Percentiles rank a stretch among this genome's conserved stretches.
Evolutionary conservation across 345 rosid species (phyloP).

Genomic region (Barbarea vulgaris): DNA sequence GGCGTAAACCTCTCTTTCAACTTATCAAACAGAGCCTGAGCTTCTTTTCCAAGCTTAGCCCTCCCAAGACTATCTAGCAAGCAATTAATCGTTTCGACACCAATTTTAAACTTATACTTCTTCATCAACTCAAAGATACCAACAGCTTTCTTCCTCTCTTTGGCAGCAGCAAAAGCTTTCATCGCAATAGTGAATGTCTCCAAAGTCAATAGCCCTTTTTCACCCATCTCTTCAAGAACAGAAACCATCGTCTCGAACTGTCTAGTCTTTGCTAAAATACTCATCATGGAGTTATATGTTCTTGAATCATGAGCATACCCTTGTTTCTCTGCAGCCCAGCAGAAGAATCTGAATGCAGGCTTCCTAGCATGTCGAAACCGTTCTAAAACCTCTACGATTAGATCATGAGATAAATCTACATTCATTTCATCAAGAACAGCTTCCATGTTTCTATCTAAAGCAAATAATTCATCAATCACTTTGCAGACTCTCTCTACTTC

Average conservation of each 20-base stretch:
- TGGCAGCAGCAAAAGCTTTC: slow-evolving; percentile 81
- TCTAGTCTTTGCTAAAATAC: slow-evolving; percentile 70
- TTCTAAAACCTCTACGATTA: slow-evolving; percentile 62
- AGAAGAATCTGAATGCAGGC: slow-evolving; percentile 82
- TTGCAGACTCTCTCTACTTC: slow-evolving; percentile 80
- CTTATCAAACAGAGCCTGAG: slow-evolving; percentile 71
- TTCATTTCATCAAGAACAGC: slow-evolving; percentile 80
- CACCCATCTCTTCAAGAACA: slow-evolving; percentile 87
- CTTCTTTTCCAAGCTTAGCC: slow-evolving; percentile 87
- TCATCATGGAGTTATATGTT: slow-evolving; percentile 78
- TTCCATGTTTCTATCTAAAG: slow-evolving; percentile 86
- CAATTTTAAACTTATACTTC: slow-evolving; percentile 65
- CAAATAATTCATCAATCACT: slow-evolving; percentile 86
- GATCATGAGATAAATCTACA: slow-evolving; percentile 53
- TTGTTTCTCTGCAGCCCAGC: slow-evolving; percentile 72
- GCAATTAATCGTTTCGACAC: slow-evolving; percentile 68
- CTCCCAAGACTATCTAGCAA: slow-evolving; percentile 82
- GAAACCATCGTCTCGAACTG: slow-evolving; percentile 90
- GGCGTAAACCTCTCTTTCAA: slow-evolving; percentile 69
- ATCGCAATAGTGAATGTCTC: slow-evolving; percentile 75
- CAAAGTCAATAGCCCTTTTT: slow-evolving; percentile 58
- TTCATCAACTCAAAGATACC: slow-evolving; percentile 92
- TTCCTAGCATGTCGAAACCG: slow-evolving; percentile 79
- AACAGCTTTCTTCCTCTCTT: slow-evolving; percentile 91
- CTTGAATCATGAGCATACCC: slow-evolving; percentile 69